A percentile compares a stretch with the other conserved stretches of the same genome.
phyloP scores from a whole-genome alignment of 768 basidiomycete genomes.

The Flagelloscypha sp. region DNA sequence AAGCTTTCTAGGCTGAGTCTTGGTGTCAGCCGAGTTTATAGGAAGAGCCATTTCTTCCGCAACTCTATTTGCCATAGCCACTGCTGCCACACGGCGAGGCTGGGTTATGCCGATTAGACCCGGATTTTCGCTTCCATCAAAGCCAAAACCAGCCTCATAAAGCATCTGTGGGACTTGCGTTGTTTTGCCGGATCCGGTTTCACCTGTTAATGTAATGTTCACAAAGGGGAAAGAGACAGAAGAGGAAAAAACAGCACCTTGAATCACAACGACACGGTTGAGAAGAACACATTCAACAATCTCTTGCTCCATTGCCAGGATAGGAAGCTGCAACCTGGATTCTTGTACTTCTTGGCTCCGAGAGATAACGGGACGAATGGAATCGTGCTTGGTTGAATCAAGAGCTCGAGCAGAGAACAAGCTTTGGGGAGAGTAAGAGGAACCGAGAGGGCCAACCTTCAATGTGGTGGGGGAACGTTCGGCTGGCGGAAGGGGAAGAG shows the following conservation, averaged over 20 bases:
- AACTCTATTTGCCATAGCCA: slow-evolving; percentile 92
- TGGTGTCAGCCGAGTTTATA: no score
- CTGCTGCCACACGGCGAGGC: slow-evolving; percentile 92
- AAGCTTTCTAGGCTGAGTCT: no score
- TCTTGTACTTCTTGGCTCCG: slow-evolving; percentile 70
- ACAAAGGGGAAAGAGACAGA: no score
- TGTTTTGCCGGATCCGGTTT: slow-evolving; percentile 98
- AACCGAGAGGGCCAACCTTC: slow-evolving; percentile 5
- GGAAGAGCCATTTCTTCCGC: slow-evolving; percentile 86
- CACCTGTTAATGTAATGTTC: slow-evolving; percentile 63
- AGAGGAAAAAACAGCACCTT: no score
- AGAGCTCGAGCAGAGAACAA: slow-evolving; percentile 56
- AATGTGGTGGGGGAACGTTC: slow-evolving; percentile 7
- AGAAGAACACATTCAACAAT: slow-evolving; percentile 89
- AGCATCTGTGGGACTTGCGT: slow-evolving; percentile 98
- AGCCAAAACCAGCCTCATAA: slow-evolving; percentile 94
- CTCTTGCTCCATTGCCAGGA: slow-evolving; percentile 86
- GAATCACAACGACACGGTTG: slow-evolving; percentile 79
- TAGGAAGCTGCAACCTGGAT: slow-evolving; percentile 72
- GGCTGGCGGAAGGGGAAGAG: slow-evolving; percentile 10
- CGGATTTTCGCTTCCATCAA: slow-evolving; percentile 79
- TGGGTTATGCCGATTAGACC: slow-evolving; percentile 98
- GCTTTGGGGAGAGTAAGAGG: slow-evolving; percentile 35
- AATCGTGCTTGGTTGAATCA: slow-evolving; percentile 14
- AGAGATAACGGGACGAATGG: slow-evolving; percentile 44